Evolutionary conservation across 208 protist genomes (phyloP).

Genomic region (Kentomonas sorsogonicus): DNA sequence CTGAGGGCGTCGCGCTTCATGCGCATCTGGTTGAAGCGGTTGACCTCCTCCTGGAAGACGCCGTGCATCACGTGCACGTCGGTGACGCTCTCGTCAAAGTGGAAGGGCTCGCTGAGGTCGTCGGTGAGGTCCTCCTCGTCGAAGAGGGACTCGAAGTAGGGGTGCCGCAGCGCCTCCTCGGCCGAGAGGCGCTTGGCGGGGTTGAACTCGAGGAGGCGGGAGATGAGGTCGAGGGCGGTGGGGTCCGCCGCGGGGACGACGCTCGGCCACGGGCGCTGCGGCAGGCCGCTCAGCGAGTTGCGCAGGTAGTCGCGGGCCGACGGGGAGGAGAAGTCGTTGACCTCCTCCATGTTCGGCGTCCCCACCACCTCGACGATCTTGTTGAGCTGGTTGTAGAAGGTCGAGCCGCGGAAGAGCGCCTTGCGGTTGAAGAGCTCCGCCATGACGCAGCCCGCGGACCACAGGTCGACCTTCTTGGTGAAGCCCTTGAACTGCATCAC

Average conservation of each 20-base stretch:
- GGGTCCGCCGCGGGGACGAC: conserved; percentile 67
- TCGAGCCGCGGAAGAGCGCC: conserved; percentile 86
- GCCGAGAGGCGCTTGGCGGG: conserved; percentile 71
- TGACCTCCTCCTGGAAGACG: conserved; percentile 66
- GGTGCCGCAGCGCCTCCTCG: conserved; percentile 82
- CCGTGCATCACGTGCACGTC: conserved; percentile 69
- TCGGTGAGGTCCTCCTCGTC: conserved; percentile 76
- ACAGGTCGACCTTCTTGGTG: conserved; percentile 86
- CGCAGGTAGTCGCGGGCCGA: conserved; percentile 83
- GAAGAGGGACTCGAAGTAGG: conserved; percentile 82
- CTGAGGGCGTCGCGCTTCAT: conserved; percentile 41
- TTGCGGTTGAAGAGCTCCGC: conserved; percentile 89
- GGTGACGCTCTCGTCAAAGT: conserved; percentile 70
- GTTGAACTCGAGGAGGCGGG: conserved; percentile 82
- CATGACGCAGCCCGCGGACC: conserved; percentile 90
- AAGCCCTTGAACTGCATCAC: conserved; percentile 95
- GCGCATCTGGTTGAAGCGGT: conserved; percentile 58
- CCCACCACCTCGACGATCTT: conserved; percentile 91
- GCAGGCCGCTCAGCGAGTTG: conserved; percentile 62
- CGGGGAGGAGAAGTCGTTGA: conserved; percentile 79
- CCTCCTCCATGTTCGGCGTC: conserved; percentile 85
- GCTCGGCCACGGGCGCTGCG: conserved; percentile 37
- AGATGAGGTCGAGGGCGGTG: conserved; percentile 73
- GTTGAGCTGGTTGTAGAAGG: conserved; percentile 91
- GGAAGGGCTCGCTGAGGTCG: conserved; percentile 68